A percentile compares a stretch with the other conserved stretches of the same genome.
phyloP scores from a whole-genome alignment of 257 asterid species.

The Buddleja alternifolia region DNA sequence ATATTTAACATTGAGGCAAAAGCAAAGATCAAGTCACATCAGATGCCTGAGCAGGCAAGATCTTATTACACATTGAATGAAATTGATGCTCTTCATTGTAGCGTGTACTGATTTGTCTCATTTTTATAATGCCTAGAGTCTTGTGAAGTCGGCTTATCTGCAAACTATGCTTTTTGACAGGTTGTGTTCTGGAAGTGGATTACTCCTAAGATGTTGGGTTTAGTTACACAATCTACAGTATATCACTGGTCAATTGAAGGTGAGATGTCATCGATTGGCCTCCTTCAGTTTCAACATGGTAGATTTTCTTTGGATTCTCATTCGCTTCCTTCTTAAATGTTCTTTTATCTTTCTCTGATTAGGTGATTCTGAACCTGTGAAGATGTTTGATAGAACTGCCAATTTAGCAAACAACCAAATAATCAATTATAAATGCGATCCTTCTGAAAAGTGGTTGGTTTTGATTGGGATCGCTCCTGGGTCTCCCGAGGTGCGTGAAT shows the following conservation, averaged over 20 bases:
- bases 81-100: slow-evolving; percentile 6
- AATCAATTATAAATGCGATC: slow-evolving; percentile 87
- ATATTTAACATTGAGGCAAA: slow-evolving; percentile 93
- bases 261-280: slow-evolving; percentile 29
- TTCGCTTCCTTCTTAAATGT: slow-evolving; percentile 1
- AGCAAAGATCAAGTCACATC: slow-evolving; percentile 87
- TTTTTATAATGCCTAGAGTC: slow-evolving; percentile 8
- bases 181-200: slow-evolving; percentile 98
- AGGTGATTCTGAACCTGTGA: slow-evolving; percentile 90
- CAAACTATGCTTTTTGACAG: slow-evolving; percentile 39
- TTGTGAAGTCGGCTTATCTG: slow-evolving; percentile 11
- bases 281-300: slow-evolving; percentile 7
- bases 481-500: slow-evolving; percentile 72
- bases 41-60: slow-evolving; percentile 95
- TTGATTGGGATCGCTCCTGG: slow-evolving; percentile 96
- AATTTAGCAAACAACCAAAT: slow-evolving; percentile 85
- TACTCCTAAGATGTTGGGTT: slow-evolving; percentile 83
- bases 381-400: slow-evolving; percentile 92
- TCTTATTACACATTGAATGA: slow-evolving; percentile 12
- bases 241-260: slow-evolving; percentile 98
- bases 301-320: background rate
- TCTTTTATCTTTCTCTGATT: slow-evolving; percentile 26
- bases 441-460: slow-evolving; percentile 96
- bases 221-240: slow-evolving; percentile 85
- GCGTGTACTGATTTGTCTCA: background rate